phyloP scores from a whole-genome alignment of 768 basidiomycete species.

The Russula sp. region DNA sequence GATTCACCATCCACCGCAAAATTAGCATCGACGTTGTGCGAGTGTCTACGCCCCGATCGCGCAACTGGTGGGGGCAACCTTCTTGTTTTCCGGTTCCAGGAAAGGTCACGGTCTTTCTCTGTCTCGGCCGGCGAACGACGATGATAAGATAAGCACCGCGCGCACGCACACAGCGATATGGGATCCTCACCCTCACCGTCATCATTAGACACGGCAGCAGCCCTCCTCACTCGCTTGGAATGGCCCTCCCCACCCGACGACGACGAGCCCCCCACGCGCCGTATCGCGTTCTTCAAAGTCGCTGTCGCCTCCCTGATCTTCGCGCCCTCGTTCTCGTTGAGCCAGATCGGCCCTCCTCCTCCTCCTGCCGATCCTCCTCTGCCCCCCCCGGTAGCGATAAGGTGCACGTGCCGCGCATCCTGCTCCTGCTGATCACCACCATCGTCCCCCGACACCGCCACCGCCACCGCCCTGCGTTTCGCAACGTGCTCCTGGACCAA shows the following conservation, averaged over 20 bases:
- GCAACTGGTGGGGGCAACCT: not conserved
- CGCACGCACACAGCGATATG: not conserved
- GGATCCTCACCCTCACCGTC: not conserved
- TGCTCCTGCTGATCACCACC: no score
- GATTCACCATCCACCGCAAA: not conserved
- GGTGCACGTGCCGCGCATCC: not conserved
- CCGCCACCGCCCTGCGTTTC: no score
- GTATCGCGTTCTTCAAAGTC: not conserved
- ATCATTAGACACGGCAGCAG: not conserved
- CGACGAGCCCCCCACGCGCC: not conserved
- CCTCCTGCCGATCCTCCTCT: not conserved
- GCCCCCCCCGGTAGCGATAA: not conserved
- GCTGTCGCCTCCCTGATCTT: not conserved
- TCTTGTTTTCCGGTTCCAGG: constrained; percentile 1
- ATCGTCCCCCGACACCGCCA: no score
- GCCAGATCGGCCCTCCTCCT: not conserved
- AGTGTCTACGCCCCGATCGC: not conserved
- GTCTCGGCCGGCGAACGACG: no score
- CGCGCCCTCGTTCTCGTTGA: not conserved
- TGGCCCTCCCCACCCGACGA: not conserved
- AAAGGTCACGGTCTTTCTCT: not conserved
- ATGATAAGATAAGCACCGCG: not conserved
- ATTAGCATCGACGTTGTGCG: not conserved
- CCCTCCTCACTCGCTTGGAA: not conserved
- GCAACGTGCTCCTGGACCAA: no score